Evolutionary conservation across 257 asterid species (phyloP), one percentile per base, ranked within the genome.

Genomic region (Solanum lignicaule): DNA sequence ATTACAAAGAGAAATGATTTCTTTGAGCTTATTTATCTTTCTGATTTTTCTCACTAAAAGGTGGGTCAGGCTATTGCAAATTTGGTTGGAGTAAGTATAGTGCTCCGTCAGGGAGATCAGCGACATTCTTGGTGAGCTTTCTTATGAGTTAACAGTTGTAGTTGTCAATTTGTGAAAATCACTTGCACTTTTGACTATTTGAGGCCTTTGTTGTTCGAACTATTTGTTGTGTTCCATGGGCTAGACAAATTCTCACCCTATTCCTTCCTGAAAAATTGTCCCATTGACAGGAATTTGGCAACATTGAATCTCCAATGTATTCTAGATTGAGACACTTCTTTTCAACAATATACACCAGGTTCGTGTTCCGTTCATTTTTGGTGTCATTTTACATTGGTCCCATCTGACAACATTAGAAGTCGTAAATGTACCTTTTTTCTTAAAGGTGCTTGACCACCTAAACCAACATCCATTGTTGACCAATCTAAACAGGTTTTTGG

Each of bases 21-120:
- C 52, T 52, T 52, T 3, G 38, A 86, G 82, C 68, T 48, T 75
- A 88, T 48, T 58, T 21, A 60, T 84, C 78, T 84, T 86, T 84
- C 18, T 69, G 43, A 21, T 90, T 89, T 32, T 84, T 65, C 88
- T 86, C 55, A 86, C n/a, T 29, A 48, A 65, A 85, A 97, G 99
- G 98, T 87, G 99, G 99, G 82, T 97, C 99, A 5, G 99, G 99
- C 76, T 97, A 97, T 88, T 94, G 98, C 92, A 97, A 97, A 91
- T 97, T 92, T 90, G 99, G 99, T 81, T 97, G 99, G 99, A 97
- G 98, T 92, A 97, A 97, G 93, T 96, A 96, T 86, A 79, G 88
- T 73, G 91, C 97, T 93, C 99, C 99, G 81, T 97, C 99, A 1
- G 99, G 99, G 88, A 90, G 95, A 84, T 95, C 99, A 71, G 98